Conservation (phyloP, 306 rosid species). For the Acacia acuminata region DNA sequence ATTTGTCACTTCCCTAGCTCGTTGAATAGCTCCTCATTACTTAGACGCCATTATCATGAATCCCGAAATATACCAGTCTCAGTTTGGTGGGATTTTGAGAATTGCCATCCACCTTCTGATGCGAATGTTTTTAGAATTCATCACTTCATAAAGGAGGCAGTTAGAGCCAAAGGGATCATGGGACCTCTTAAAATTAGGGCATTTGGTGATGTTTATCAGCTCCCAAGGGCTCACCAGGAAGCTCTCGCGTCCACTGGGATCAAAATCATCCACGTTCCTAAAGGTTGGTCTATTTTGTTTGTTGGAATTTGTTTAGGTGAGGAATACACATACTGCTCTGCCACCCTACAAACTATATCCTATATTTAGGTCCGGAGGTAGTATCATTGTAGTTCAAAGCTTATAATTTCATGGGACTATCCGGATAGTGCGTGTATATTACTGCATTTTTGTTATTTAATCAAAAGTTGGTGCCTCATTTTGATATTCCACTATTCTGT, state of each 20-base stretch:
- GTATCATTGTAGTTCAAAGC: neutral
- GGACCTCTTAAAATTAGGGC: conserved; percentile 82
- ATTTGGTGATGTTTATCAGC: conserved; percentile 69
- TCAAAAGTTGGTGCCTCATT: neutral
- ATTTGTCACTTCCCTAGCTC: neutral
- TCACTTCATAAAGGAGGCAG: conserved; percentile 54
- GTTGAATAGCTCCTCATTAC: neutral
- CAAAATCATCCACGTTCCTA: conserved; percentile 66
- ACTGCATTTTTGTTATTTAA: neutral
- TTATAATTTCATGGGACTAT: neutral
- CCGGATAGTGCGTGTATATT: neutral
- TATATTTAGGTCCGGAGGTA: no score
- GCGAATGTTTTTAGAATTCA: conserved; percentile 50
- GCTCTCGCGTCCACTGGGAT: conserved; percentile 72
- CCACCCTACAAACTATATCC: no score
- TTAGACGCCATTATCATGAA: conserved; percentile 57
- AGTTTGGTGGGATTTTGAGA: conserved; percentile 99
- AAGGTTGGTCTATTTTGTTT: conserved; percentile 39
- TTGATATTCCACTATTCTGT: neutral
- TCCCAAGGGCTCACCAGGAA: conserved; percentile 64
- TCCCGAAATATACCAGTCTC: conserved; percentile 65
- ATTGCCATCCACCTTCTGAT: conserved; percentile 54
- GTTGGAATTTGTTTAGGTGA: neutral
- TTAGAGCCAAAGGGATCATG: conserved; percentile 74
- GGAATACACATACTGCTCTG: neutral